Evolutionary conservation across 139 green algal genomes (phyloP).

Genomic region (Auxenochlorella pyrenoidosa): DNA sequence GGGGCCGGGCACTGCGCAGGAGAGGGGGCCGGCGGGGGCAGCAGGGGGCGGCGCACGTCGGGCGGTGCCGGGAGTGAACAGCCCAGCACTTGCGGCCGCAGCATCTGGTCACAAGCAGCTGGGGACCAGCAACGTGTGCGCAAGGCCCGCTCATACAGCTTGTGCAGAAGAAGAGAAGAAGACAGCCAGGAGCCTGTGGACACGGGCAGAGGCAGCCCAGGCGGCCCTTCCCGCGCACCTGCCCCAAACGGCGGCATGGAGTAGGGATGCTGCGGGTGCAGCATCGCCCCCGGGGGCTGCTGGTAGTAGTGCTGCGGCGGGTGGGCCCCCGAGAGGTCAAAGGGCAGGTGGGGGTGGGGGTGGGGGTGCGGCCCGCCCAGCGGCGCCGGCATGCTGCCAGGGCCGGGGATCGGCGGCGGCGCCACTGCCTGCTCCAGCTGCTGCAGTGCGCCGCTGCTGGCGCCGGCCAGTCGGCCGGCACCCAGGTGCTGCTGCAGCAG

Average conservation of each 20-base stretch:
- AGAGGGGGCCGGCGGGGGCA: neutral
- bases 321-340: constrained; percentile 7
- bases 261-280: constrained; percentile 23
- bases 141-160: too few relatives aligned
- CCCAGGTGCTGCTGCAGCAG: neutral
- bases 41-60: neutral
- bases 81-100: too few relatives aligned
- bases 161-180: too few relatives aligned
- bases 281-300: constrained; percentile 20
- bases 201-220: neutral
- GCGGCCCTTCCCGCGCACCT: neutral
- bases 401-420: neutral
- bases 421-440: neutral
- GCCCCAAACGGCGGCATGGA: neutral
- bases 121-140: too few relatives aligned
- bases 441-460: neutral
- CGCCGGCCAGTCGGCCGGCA: neutral
- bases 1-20: neutral
- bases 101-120: too few relatives aligned
- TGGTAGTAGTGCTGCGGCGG: constrained; percentile 28
- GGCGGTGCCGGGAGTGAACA: too few relatives aligned
- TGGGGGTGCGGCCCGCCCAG: neutral
- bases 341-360: neutral
- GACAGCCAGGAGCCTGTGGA: too few relatives aligned
- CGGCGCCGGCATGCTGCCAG: neutral